A percentile compares a stretch with the other conserved stretches of the same genome.
Conservation (phyloP, 1,284 basidiomycete species). For the Fistulinella staudtii region DNA sequence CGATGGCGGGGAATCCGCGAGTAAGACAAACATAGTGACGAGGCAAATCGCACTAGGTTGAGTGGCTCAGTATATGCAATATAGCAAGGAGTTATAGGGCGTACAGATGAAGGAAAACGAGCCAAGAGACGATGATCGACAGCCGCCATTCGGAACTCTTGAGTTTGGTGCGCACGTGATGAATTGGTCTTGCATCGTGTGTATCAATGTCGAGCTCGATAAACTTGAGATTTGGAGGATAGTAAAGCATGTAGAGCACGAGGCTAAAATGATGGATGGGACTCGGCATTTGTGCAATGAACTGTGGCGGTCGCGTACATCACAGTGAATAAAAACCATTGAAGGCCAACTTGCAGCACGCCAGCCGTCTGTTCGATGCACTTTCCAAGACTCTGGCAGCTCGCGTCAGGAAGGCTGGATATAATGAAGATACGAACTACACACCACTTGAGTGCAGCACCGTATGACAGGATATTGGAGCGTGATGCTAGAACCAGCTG, state of each 20-base stretch:
- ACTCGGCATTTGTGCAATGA: not conserved
- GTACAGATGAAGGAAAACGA: constrained; percentile 73
- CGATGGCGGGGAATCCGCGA: constrained; percentile 42
- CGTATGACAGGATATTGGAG: constrained; percentile 85
- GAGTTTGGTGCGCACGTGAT: constrained; percentile 46
- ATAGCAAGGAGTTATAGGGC: constrained; percentile 29
- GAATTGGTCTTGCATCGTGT: constrained; percentile 40
- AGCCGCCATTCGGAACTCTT: constrained; percentile 71
- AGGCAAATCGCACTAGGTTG: constrained; percentile 48
- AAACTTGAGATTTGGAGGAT: constrained; percentile 80
- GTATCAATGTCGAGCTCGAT: constrained; percentile 43
- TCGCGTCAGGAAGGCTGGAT: not conserved
- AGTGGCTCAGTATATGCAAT: constrained; percentile 6
- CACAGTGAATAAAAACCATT: constrained; percentile 84
- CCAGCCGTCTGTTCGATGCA: constrained; percentile 86
- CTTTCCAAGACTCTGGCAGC: constrained; percentile 54
- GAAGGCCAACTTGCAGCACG: constrained; percentile 76
- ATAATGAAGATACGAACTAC: constrained; percentile 29
- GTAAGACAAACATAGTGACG: constrained; percentile 54
- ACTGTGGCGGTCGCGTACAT: constrained; percentile 50
- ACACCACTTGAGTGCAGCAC: constrained; percentile 76
- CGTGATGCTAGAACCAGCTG: constrained; percentile 57
- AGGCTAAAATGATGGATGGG: constrained; percentile 47
- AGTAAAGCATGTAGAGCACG: constrained; percentile 90
- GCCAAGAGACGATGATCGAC: constrained; percentile 71